These are phyloP conservation scores for Blastobotrys muscicola DNA, from an alignment of 805 yeast genomes.

Conservation along the genomic window DNA sequence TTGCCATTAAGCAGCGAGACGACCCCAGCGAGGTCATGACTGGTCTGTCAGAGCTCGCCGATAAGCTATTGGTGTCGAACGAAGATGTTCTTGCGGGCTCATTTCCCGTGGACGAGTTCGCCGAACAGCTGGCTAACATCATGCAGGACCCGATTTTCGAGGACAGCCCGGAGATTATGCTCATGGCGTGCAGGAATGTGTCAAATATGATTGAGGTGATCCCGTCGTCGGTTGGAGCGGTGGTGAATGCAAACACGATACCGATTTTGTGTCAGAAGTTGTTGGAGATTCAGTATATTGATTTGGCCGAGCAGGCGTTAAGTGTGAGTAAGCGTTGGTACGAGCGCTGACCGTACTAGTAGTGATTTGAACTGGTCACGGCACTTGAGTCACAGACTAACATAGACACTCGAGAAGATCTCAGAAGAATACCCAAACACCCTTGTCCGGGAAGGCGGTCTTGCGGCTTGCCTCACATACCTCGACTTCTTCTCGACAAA, in stretches of 20 bases:
- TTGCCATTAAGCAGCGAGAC: slow-evolving; percentile 18
- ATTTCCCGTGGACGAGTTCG: slow-evolving; percentile 50
- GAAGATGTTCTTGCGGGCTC: slow-evolving; percentile 22
- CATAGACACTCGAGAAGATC: slow-evolving; percentile 31
- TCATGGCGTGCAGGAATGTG: slow-evolving; percentile 75
- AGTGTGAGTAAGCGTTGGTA: slow-evolving; percentile 39
- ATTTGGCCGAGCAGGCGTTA: slow-evolving; percentile 83
- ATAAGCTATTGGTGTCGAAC: slow-evolving; percentile 24
- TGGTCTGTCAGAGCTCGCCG: slow-evolving; percentile 28
- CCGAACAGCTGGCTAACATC: slow-evolving; percentile 46
- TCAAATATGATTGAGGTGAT: slow-evolving; percentile 72
- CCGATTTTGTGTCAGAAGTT: slow-evolving; percentile 57
- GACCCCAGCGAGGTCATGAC: slow-evolving; percentile 24
- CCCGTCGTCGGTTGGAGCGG: slow-evolving; percentile 50
- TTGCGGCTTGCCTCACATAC: slow-evolving; percentile 57
- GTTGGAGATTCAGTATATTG: slow-evolving; percentile 71
- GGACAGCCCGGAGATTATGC: slow-evolving; percentile 68
- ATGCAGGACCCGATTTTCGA: slow-evolving; percentile 47
- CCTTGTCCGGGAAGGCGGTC: slow-evolving; percentile 45
- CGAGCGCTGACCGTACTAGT: background rate
- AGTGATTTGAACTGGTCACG: slow-evolving; percentile 17
- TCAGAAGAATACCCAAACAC: slow-evolving; percentile 25
- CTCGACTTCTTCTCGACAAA: slow-evolving; percentile 84
- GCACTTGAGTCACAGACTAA: slow-evolving; percentile 44
- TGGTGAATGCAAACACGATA: slow-evolving; percentile 57